Conservation (phyloP, 768 basidiomycete species). For the Albatrellus ellisii region DNA sequence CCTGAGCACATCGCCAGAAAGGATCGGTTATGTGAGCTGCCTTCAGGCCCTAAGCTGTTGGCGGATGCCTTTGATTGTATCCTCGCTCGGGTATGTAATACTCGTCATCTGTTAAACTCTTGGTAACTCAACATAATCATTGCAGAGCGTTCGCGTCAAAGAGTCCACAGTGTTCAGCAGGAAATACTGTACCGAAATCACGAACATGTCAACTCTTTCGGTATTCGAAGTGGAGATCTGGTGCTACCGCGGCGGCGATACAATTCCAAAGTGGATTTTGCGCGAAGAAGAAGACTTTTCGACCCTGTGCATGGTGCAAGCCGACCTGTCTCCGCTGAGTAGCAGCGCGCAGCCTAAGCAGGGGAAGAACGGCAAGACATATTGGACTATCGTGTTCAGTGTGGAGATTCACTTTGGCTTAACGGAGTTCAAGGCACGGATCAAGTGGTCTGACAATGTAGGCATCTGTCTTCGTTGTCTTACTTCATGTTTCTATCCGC, state of each 20-base stretch:
- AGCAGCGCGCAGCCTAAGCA: slow-evolving; percentile 58
- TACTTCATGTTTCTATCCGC: slow-evolving; percentile 7
- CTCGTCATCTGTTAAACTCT: background rate
- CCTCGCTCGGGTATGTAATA: slow-evolving; percentile 41
- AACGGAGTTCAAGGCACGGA: slow-evolving; percentile 71
- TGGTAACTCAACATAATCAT: slow-evolving; percentile 1
- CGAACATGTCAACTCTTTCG: slow-evolving; percentile 58
- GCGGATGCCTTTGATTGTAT: slow-evolving; percentile 80
- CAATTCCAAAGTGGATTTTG: slow-evolving; percentile 62
- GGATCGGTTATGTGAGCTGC: slow-evolving; percentile 58
- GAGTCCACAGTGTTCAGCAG: slow-evolving; percentile 72
- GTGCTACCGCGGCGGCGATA: slow-evolving; percentile 70
- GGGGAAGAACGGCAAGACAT: slow-evolving; percentile 52
- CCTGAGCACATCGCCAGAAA: slow-evolving; percentile 52
- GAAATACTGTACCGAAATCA: slow-evolving; percentile 75
- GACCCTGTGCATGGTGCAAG: slow-evolving; percentile 66
- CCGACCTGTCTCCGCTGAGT: slow-evolving; percentile 60
- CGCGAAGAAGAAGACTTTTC: slow-evolving; percentile 56
- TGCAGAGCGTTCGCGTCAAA: slow-evolving; percentile 59
- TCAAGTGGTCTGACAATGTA: slow-evolving; percentile 75
- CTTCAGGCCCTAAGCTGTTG: slow-evolving; percentile 64
- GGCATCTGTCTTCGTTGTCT: slow-evolving; percentile 13
- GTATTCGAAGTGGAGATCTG: slow-evolving; percentile 79
- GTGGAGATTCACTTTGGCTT: slow-evolving; percentile 76
- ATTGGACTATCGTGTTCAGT: slow-evolving; percentile 78